Conservation (phyloP, 73 alveolate genomes). For the Tetrahymena thermophila region DNA sequence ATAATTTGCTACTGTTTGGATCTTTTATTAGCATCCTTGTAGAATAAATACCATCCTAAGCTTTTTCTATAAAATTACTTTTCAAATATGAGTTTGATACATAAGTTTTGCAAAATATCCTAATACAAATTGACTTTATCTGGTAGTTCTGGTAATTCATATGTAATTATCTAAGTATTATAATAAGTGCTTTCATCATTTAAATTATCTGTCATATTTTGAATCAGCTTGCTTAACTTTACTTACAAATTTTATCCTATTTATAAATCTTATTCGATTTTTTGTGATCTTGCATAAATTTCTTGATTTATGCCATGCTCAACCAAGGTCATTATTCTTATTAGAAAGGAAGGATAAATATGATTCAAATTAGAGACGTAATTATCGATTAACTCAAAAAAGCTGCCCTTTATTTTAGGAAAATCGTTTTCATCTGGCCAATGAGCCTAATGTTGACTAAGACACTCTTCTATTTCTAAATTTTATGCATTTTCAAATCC, state of each 20-base stretch:
- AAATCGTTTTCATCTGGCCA: constrained; percentile 3
- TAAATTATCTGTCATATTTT: not conserved
- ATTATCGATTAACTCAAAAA: not conserved
- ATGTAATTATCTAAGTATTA: not conserved
- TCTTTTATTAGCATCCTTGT: not conserved
- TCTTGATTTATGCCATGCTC: not conserved
- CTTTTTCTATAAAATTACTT: not conserved
- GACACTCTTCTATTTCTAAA: not conserved
- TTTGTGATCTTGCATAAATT: not conserved
- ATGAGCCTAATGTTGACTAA: not conserved
- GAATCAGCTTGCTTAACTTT: not conserved
- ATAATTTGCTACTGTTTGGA: not conserved
- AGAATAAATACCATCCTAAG: not conserved
- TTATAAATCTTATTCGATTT: not conserved
- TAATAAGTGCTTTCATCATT: not conserved
- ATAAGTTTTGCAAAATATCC: not conserved
- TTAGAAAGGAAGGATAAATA: not conserved
- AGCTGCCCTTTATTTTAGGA: not conserved
- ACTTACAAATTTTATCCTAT: not conserved
- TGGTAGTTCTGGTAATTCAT: not conserved
- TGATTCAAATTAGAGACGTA: not conserved
- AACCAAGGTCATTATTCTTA: not conserved
- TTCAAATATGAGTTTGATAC: not conserved
- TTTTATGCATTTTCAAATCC: not conserved
- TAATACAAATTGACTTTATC: not conserved